A percentile compares a stretch with the other conserved stretches of the same genome.
phyloP scores from a whole-genome alignment of 1,284 basidiomycete species.

The Tranzscheliella williamsii region DNA sequence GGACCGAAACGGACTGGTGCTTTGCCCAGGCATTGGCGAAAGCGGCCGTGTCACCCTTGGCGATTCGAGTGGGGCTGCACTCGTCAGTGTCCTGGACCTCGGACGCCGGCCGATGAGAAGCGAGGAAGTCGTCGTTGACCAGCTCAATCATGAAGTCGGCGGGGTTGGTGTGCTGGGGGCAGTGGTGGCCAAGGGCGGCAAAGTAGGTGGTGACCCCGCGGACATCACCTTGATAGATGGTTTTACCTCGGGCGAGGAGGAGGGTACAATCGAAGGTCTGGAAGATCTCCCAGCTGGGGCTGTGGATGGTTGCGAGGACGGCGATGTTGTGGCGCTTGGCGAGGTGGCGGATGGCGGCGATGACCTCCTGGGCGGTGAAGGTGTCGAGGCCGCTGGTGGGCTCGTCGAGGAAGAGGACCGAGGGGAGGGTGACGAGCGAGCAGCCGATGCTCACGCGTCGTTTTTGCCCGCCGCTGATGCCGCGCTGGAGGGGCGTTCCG shows the following conservation, averaged over 20 bases:
- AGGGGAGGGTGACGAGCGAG: constrained; percentile 59
- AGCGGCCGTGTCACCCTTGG: constrained; percentile 9
- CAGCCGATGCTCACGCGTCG: constrained; percentile 60
- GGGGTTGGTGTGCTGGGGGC: constrained; percentile 50
- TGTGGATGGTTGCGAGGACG: constrained; percentile 61
- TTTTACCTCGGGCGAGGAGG: constrained; percentile 53
- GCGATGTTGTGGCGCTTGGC: constrained; percentile 49
- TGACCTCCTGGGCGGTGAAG: constrained; percentile 55
- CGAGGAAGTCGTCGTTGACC: constrained; percentile 55
- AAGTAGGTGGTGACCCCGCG: constrained; percentile 42
- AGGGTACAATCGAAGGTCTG: constrained; percentile 51
- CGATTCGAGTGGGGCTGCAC: not conserved
- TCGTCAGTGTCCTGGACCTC: not conserved
- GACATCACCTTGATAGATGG: constrained; percentile 45
- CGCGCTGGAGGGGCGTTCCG: constrained; percentile 62
- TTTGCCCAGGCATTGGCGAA: constrained; percentile 17
- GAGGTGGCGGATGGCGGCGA: constrained; percentile 47
- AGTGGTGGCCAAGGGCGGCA: constrained; percentile 26
- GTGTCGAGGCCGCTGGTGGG: constrained; percentile 60
- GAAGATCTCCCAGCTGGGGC: constrained; percentile 59
- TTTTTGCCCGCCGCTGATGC: constrained; percentile 63
- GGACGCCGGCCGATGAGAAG: not conserved
- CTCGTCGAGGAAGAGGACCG: constrained; percentile 63
- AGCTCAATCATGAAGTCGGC: constrained; percentile 56
- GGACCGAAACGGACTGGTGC: no score